Evolutionary conservation across 192 early-diverging fungal species (phyloP).

Genomic region (Endogone sp.): DNA sequence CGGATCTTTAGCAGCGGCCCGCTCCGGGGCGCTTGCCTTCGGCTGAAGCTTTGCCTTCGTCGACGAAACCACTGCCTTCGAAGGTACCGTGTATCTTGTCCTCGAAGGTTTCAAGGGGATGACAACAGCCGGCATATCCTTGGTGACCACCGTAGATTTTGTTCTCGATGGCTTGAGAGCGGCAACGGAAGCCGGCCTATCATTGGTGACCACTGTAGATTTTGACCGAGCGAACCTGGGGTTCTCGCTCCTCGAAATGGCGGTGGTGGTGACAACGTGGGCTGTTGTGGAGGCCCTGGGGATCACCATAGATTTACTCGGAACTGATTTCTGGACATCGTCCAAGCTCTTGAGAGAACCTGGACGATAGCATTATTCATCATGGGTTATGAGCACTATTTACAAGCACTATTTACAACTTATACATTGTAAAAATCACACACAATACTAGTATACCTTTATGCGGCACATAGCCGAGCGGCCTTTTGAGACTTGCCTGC

Average conservation of each 20-base stretch:
- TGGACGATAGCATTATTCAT: neutral
- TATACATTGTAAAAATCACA: no score
- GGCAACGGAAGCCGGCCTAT: neutral
- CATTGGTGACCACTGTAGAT: neutral
- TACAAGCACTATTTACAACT: no score
- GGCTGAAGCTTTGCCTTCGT: neutral
- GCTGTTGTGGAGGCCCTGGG: neutral
- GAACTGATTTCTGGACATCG: neutral
- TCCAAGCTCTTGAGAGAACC: no score
- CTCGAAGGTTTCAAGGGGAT: no score
- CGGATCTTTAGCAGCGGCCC: neutral
- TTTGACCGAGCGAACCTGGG: neutral
- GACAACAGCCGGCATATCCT: neutral
- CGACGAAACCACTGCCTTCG: no score
- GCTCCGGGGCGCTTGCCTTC: neutral
- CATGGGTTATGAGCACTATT: no score
- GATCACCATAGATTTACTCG: neutral
- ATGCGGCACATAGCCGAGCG: neutral
- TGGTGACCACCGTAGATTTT: neutral
- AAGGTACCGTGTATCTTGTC: no score
- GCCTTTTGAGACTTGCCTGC: neutral
- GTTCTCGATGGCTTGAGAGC: neutral
- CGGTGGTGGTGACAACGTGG: neutral
- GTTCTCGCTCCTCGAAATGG: neutral
- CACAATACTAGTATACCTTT: neutral